phyloP scores from a whole-genome alignment of 116 monocot species.

The Trichopus zeylanicus region DNA sequence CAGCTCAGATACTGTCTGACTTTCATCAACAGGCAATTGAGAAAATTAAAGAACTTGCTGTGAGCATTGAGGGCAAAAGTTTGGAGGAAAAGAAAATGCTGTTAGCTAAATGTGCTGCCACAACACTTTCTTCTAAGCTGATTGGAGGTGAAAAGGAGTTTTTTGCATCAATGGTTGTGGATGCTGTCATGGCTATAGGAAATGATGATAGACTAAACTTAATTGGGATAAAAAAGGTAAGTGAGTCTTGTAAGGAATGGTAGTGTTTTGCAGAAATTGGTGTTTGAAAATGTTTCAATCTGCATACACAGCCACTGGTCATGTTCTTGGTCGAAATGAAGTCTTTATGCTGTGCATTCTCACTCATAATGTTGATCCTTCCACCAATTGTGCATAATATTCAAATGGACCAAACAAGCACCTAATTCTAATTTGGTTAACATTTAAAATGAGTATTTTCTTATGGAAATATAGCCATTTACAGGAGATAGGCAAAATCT shows the following conservation, averaged over 20 bases:
- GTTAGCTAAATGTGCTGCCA: constrained; percentile 86
- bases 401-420: no score
- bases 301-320: no score
- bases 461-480: no score
- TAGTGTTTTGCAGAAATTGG: neutral
- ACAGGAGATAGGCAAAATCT: no score
- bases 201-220: constrained; percentile 86
- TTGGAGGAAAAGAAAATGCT: constrained; percentile 86
- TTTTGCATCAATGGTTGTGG: constrained; percentile 93
- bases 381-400: no score
- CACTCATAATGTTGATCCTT: no score
- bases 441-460: no score
- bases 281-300: no score
- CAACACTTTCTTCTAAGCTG: constrained; percentile 89
- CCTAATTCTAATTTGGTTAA: no score
- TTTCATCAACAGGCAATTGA: constrained; percentile 59
- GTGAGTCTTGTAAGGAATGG: neutral
- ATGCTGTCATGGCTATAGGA: constrained; percentile 89
- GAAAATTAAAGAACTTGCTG: constrained; percentile 77
- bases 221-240: constrained; percentile 89
- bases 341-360: no score
- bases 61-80: constrained; percentile 93
- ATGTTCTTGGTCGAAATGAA: no score
- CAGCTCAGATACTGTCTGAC: constrained; percentile 4
- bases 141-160: constrained; percentile 99